Percentiles rank a stretch among this genome's conserved stretches.
Evolutionary conservation across 2,329 filamentous ascomycete species (phyloP).

Genomic region (Colletotrichum zoysiae): DNA sequence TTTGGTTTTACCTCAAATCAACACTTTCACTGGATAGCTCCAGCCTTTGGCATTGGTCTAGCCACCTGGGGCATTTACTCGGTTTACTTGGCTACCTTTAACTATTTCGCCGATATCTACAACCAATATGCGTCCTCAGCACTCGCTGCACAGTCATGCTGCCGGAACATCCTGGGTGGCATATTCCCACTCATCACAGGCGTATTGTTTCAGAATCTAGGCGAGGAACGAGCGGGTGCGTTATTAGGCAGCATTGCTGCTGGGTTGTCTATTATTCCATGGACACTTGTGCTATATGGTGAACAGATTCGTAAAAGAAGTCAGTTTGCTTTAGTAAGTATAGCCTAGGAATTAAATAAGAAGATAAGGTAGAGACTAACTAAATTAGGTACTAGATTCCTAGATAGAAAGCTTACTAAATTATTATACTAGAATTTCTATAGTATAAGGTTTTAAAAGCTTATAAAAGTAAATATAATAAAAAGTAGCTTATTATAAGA

Average conservation of each 20-base stretch:
- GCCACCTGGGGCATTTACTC: conserved; percentile 89
- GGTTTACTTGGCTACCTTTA: conserved; percentile 90
- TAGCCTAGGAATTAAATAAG: too few species aligned
- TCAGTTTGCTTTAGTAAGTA: conserved; percentile 73
- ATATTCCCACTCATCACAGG: conserved; percentile 83
- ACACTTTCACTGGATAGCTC: conserved; percentile 78
- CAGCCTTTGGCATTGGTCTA: conserved; percentile 76
- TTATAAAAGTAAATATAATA: too few species aligned
- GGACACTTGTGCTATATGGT: conserved; percentile 85
- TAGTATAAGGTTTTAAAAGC: too few species aligned
- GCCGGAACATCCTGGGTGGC: conserved; percentile 85
- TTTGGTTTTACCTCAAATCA: conserved; percentile 79
- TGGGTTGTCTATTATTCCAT: conserved; percentile 83
- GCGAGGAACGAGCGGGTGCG: conserved; percentile 77
- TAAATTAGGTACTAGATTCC: neutral
- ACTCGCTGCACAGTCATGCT: conserved; percentile 87
- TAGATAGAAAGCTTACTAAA: neutral
- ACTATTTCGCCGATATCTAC: conserved; percentile 92
- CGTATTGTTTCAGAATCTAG: conserved; percentile 79
- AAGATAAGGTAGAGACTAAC: neutral
- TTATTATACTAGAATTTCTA: too few species aligned
- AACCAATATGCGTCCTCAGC: conserved; percentile 87
- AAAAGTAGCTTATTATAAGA: too few species aligned
- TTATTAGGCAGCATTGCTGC: conserved; percentile 80
- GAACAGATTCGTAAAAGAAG: conserved; percentile 80